phyloP scores from a whole-genome alignment of 2,329 filamentous ascomycete genomes.

The Fusarium sp. region DNA sequence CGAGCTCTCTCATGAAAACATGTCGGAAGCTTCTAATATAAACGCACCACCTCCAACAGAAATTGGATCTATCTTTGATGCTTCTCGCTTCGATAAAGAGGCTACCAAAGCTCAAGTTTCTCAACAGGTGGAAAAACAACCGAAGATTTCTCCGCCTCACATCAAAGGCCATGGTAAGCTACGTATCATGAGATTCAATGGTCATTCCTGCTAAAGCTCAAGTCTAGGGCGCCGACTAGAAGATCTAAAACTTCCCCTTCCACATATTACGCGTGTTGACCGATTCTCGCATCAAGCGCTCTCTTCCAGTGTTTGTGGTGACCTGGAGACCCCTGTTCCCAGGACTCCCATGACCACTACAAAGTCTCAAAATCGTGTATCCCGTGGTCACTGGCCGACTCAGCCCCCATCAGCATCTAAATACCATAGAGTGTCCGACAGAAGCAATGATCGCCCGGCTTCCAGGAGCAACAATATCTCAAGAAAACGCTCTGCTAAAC shows the following conservation, averaged over 20 bases:
- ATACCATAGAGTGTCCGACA: not conserved
- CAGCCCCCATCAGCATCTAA: not conserved
- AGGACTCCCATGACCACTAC: slow-evolving; percentile 27
- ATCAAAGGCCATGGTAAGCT: not conserved
- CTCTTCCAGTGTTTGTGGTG: slow-evolving; percentile 44
- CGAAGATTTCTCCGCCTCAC: not conserved
- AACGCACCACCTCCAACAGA: not conserved
- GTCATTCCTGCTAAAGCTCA: not conserved
- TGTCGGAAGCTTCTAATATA: not conserved
- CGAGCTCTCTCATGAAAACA: not conserved
- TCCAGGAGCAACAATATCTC: slow-evolving; percentile 49
- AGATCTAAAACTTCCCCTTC: slow-evolving; percentile 16
- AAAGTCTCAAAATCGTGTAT: not conserved
- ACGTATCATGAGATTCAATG: not conserved
- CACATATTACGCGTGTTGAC: not conserved
- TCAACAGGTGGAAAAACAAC: not conserved
- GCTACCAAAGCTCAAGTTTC: not conserved
- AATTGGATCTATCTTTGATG: not conserved
- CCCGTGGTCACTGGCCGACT: not conserved
- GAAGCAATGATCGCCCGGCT: slow-evolving; percentile 30
- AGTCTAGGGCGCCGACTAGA: not conserved
- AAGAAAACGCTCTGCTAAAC: slow-evolving; percentile 38
- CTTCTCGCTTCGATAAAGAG: not conserved
- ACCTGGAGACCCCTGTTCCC: slow-evolving; percentile 44
- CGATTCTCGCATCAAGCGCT: slow-evolving; percentile 6